Percentiles rank a stretch among this genome's conserved stretches.
phyloP scores from a whole-genome alignment of 2,329 filamentous ascomycete genomes.

The Pseudopyrenochaeta lycopersici region DNA sequence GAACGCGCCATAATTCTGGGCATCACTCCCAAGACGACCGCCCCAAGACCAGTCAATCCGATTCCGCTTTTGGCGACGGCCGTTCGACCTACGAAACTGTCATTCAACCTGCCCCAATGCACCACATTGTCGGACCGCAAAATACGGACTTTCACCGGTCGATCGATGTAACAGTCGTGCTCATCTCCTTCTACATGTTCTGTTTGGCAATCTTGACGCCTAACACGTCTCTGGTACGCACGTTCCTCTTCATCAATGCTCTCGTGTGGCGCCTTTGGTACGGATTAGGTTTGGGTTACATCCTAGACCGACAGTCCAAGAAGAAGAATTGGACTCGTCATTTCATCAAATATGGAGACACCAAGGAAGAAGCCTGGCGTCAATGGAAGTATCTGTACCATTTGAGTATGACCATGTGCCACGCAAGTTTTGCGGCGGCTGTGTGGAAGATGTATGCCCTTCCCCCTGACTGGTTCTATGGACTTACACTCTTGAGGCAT shows the following conservation, averaged over 20 bases:
- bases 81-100: constrained; percentile 53
- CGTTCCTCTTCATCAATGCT: constrained; percentile 83
- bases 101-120: constrained; percentile 72
- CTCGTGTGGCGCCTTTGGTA: constrained; percentile 90
- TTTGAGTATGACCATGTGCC: constrained; percentile 88
- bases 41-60: constrained; percentile 47
- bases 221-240: constrained; percentile 76
- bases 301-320: constrained; percentile 85
- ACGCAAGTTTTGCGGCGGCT: constrained; percentile 86
- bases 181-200: constrained; percentile 79
- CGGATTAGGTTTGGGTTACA: constrained; percentile 82
- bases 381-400: constrained; percentile 99
- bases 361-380: constrained; percentile 88
- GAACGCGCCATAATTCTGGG: constrained; percentile 59
- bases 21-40: constrained; percentile 51
- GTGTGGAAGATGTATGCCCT: constrained; percentile 96
- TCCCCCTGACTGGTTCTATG: constrained; percentile 87
- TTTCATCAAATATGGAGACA: constrained; percentile 96
- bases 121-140: constrained; percentile 81
- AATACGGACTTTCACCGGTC: constrained; percentile 91
- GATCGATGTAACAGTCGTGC: constrained; percentile 81
- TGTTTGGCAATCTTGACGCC: constrained; percentile 79
- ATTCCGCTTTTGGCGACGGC: constrained; percentile 48
- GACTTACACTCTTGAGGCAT: constrained; percentile 85
- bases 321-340: constrained; percentile 96